phyloP scores from a whole-genome alignment of 2,329 filamentous ascomycete genomes.

The Meredithiella fracta region DNA sequence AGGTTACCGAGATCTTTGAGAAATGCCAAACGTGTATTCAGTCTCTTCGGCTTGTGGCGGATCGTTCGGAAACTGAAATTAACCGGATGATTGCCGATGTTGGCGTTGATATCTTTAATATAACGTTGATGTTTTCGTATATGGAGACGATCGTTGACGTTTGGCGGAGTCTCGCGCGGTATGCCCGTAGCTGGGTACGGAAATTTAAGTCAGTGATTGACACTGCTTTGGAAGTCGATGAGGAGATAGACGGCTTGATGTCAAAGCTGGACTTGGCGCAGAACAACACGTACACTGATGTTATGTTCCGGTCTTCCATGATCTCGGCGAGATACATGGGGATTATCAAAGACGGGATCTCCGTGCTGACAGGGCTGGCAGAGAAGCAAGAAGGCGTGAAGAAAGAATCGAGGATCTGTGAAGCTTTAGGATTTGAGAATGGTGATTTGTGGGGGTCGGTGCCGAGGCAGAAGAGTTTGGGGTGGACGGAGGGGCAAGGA shows the following conservation, averaged over 20 bases:
- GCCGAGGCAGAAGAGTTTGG: too few relatives aligned
- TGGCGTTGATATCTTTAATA: conserved; percentile 1
- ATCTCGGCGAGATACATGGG: background rate
- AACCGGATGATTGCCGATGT: background rate
- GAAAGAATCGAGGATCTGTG: too few relatives aligned
- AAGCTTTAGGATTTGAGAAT: too few relatives aligned
- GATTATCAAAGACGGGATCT: too few relatives aligned
- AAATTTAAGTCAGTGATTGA: background rate
- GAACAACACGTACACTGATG: background rate
- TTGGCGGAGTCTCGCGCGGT: background rate
- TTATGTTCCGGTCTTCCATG: conserved; percentile 3
- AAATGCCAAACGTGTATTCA: conserved; percentile 1
- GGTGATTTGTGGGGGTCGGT: too few relatives aligned
- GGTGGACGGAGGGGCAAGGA: too few relatives aligned
- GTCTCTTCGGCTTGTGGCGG: background rate
- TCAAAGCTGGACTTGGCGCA: background rate
- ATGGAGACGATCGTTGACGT: conserved; percentile 6
- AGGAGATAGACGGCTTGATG: background rate
- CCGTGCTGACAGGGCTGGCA: too few relatives aligned
- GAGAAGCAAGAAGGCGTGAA: too few relatives aligned
- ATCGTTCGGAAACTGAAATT: background rate
- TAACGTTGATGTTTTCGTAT: background rate
- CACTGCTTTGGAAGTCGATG: background rate
- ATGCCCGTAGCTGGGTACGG: conserved; percentile 1
- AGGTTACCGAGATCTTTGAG: conserved; percentile 1